Evolutionary conservation across 1,284 basidiomycete species (phyloP).

Genomic region (Sporisorium graminicola): DNA sequence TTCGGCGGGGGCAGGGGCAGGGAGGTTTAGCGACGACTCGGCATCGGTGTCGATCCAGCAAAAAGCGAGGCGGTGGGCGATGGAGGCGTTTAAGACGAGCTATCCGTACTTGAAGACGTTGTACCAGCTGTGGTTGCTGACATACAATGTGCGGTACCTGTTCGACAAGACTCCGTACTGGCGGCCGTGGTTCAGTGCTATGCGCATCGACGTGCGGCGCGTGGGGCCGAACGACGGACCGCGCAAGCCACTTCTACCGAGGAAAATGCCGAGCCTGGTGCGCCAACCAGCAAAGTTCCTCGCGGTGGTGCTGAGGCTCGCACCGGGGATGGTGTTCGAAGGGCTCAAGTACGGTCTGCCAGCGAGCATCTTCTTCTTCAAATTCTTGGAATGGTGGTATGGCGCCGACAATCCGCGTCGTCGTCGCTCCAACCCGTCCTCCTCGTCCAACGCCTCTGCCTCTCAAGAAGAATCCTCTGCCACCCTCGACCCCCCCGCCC

Average conservation of each 20-base stretch:
- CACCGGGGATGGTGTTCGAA: constrained; percentile 61
- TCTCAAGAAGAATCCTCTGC: background rate
- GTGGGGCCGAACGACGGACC: constrained; percentile 72
- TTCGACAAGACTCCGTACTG: constrained; percentile 89
- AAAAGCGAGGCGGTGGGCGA: background rate
- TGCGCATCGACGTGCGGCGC: constrained; percentile 84
- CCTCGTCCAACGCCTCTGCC: background rate
- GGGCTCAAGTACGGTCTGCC: constrained; percentile 83
- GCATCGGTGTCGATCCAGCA: background rate
- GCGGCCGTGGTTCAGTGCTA: constrained; percentile 89
- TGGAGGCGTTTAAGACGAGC: constrained; percentile 53
- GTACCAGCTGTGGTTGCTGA: constrained; percentile 84
- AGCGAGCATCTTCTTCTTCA: constrained; percentile 93
- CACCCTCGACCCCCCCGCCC: constrained; percentile 21
- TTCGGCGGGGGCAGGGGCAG: background rate
- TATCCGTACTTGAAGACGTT: constrained; percentile 86
- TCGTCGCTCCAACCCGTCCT: constrained; percentile 30
- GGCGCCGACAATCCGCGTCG: constrained; percentile 84
- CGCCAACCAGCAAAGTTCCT: constrained; percentile 46
- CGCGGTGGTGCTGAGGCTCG: constrained; percentile 27
- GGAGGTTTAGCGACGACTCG: constrained; percentile 9
- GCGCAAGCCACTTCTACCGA: constrained; percentile 37
- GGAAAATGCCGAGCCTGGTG: constrained; percentile 46
- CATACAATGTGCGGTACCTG: constrained; percentile 85
- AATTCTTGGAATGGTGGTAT: constrained; percentile 99